Base-by-base conservation (phyloP, 371 early-diverging fungal genomes). In the Actinomucor elegans region DNA sequence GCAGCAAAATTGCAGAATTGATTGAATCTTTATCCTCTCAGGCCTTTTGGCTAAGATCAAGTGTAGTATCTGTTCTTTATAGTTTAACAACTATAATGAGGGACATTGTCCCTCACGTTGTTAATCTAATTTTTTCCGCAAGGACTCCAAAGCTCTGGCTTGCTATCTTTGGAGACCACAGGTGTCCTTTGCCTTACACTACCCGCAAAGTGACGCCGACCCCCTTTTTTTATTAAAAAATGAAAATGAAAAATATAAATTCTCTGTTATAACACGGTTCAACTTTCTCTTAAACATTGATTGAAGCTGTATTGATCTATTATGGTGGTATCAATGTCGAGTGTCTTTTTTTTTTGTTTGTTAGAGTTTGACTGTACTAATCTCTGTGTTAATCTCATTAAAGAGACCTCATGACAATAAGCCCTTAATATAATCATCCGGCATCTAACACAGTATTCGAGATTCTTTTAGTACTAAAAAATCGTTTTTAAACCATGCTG, bases 21-120 rank as follows among this genome's bases (percentile, higher is more conserved):
- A 31, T 40, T 61, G 26, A 54, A 45, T 59, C 65, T 42, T 61
- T 57, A 77, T 80, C 80, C 83, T 85, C 84, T 86, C 85, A 81
- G 80, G 84, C 84, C 83, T 80, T 73, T 79, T 84, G 84, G 87
- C 87, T 86, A 81, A 82, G 85, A 87, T 85, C 85, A 87, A 87
- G 87, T 85, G 85, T 85, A 87, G 85, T 87, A 85, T 85, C 87
- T 87, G 85, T 87, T 85, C 85, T 85, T 83, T 80, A 79, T 79
- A 87, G 87, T 77, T 74, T 87, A 81, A 87, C 70, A 83, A 68
- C 87, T 87, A 79, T 73, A 79, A 83, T 66, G 70, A 57, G 67
- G 56, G 47, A 65, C 77, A 76, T 61, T 48, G 76, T 61, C 48
- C 59, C 57, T 58, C 65, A 60, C 57, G 66, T 70, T 71, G 69